Conservation (phyloP, 768 basidiomycete species). For the Suillus tomentosus region DNA sequence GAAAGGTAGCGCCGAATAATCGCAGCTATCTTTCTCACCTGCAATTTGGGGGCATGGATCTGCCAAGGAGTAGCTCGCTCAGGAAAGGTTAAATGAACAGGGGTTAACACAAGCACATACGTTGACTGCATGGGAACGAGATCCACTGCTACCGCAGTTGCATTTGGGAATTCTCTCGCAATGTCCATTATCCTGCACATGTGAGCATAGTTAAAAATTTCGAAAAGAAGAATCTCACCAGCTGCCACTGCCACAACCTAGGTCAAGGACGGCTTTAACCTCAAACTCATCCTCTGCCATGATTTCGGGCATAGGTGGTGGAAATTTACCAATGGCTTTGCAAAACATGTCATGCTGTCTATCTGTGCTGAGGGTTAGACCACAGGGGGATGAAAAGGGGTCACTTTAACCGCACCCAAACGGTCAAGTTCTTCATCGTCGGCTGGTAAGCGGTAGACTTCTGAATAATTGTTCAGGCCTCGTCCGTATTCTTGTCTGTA, state of each 20-base stretch:
- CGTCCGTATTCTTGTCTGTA: constrained; percentile 71
- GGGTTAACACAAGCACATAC: constrained; percentile 42
- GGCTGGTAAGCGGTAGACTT: constrained; percentile 76
- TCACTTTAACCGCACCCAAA: constrained; percentile 48
- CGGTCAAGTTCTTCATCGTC: constrained; percentile 77
- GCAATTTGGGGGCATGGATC: constrained; percentile 69
- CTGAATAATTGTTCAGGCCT: constrained; percentile 74
- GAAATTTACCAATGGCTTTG: constrained; percentile 68
- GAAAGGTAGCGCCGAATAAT: constrained; percentile 9
- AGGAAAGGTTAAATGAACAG: constrained; percentile 19
- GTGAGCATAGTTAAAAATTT: constrained; percentile 14
- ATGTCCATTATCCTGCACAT: constrained; percentile 69
- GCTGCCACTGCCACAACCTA: constrained; percentile 79
- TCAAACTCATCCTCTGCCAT: constrained; percentile 63
- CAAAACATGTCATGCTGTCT: constrained; percentile 68
- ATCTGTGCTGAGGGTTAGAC: constrained; percentile 42
- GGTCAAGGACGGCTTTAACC: constrained; percentile 65
- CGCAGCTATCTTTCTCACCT: constrained; percentile 44
- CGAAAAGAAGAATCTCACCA: constrained; percentile 49
- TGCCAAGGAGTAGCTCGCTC: constrained; percentile 28
- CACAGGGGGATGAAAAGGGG: constrained; percentile 8
- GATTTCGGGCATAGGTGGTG: constrained; percentile 55
- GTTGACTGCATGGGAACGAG: constrained; percentile 75
- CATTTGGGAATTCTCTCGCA: constrained; percentile 71
- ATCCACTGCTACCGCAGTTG: constrained; percentile 72